Conservation (phyloP, 2,329 filamentous ascomycete species). For the Aspergillus fructus region DNA sequence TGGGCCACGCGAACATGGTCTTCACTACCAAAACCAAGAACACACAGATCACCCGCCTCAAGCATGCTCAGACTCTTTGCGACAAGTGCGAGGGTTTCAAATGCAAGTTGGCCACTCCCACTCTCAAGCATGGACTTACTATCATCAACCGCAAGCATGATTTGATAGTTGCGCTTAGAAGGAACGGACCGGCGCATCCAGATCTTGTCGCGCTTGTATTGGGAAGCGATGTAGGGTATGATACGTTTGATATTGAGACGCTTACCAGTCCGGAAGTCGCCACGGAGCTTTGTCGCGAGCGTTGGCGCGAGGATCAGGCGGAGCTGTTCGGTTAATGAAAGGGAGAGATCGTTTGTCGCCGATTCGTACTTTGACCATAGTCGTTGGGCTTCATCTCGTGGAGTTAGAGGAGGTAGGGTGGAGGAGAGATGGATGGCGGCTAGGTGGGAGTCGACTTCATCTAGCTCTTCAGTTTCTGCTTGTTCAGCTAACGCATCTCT, state of each 20-base stretch:
- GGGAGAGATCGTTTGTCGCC: constrained; percentile 79
- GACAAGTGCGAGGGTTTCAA: constrained; percentile 92
- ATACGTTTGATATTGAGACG: constrained; percentile 99
- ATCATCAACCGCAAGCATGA: constrained; percentile 96
- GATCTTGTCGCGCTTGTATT: constrained; percentile 99
- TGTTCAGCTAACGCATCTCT: constrained; percentile 35
- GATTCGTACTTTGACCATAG: constrained; percentile 85
- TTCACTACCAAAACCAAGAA: constrained; percentile 81
- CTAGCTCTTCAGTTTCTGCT: constrained; percentile 45
- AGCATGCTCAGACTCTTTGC: constrained; percentile 85
- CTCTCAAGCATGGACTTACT: constrained; percentile 89
- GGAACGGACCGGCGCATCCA: constrained; percentile 96
- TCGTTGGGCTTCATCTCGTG: constrained; percentile 61
- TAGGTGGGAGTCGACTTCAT: constrained; percentile 57
- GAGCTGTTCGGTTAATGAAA: constrained; percentile 89
- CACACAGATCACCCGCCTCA: constrained; percentile 88
- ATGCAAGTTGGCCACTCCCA: constrained; percentile 73
- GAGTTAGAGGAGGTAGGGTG: constrained; percentile 45
- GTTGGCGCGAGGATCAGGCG: constrained; percentile 94
- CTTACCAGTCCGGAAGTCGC: constrained; percentile 95
- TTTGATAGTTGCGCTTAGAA: constrained; percentile 92
- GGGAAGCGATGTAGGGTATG: constrained; percentile 97
- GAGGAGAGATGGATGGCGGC: constrained; percentile 70
- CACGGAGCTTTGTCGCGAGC: constrained; percentile 91
- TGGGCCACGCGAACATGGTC: constrained; percentile 77